These are phyloP conservation scores for Onygenales sp. DNA, from an alignment of 2,329 filamentous ascomycete genomes.

Conservation along the genomic window DNA sequence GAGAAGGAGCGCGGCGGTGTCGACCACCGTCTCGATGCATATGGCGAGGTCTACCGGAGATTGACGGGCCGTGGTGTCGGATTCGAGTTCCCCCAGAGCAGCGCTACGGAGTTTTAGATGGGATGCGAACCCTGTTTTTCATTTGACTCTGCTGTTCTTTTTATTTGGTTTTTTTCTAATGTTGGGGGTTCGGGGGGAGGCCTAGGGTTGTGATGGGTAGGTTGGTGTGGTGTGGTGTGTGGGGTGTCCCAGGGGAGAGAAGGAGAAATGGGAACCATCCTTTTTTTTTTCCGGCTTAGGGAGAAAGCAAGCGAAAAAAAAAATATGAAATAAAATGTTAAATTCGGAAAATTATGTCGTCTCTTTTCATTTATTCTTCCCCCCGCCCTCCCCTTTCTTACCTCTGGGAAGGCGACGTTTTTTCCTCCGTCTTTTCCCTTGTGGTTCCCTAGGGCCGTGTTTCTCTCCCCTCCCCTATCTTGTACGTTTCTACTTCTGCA, in stretches of 20 bases:
- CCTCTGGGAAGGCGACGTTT: background rate
- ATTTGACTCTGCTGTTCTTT: background rate
- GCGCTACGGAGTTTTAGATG: conserved; percentile 68
- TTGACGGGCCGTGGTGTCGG: conserved; percentile 92
- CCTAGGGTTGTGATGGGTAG: background rate
- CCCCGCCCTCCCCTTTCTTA: background rate
- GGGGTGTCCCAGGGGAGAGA: background rate
- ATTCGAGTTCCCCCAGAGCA: conserved; percentile 96
- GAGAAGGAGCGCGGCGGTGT: conserved; percentile 99
- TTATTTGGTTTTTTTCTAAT: conserved; percentile 4
- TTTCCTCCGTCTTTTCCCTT: background rate
- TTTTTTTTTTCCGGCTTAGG: background rate
- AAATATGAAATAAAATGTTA: background rate
- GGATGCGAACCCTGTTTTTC: conserved; percentile 6
- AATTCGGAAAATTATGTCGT: conserved; percentile 1
- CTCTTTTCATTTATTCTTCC: background rate
- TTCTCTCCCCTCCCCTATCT: background rate
- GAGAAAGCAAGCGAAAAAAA: background rate
- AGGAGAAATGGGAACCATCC: background rate
- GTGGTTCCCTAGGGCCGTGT: background rate
- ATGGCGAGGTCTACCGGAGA: conserved; percentile 98
- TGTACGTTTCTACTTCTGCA: conserved; percentile 16
- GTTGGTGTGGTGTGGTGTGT: background rate
- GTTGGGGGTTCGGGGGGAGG: background rate
- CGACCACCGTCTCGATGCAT: conserved; percentile 99